Conservation (phyloP, 2,329 filamentous ascomycete genomes). For the Pseudopithomyces chartarum region DNA sequence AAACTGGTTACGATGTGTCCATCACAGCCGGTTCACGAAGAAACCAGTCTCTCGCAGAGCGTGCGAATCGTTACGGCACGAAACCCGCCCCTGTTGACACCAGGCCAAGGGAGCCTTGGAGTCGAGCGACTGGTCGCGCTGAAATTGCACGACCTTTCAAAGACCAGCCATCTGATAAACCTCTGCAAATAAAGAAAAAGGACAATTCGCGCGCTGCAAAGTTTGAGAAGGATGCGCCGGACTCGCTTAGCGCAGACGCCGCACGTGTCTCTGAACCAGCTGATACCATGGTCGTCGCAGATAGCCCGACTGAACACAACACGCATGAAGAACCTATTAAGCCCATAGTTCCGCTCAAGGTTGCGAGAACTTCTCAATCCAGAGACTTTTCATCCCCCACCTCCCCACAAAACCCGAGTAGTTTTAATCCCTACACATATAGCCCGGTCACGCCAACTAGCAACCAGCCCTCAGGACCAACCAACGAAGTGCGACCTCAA, state of each 20-base stretch:
- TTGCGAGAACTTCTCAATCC: constrained; percentile 43
- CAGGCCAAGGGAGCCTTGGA: constrained; percentile 62
- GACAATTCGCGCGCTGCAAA: constrained; percentile 24
- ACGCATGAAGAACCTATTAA: constrained; percentile 47
- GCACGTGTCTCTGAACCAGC: constrained; percentile 24
- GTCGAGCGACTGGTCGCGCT: constrained; percentile 72
- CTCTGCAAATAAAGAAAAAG: constrained; percentile 56
- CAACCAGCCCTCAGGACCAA: constrained; percentile 17
- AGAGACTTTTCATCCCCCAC: constrained; percentile 39
- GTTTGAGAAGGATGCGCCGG: constrained; percentile 24
- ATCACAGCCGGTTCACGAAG: constrained; percentile 30
- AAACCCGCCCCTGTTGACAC: constrained; percentile 50
- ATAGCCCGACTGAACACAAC: constrained; percentile 23
- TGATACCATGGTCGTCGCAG: constrained; percentile 40
- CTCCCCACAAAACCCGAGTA: constrained; percentile 27
- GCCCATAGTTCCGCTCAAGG: constrained; percentile 50
- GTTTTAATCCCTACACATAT: constrained; percentile 28
- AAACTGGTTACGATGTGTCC: constrained; percentile 43
- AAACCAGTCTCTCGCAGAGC: constrained; percentile 37
- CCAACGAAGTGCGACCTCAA: constrained; percentile 17
- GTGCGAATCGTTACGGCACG: constrained; percentile 29
- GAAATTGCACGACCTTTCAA: constrained; percentile 67
- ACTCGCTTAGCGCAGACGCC: constrained; percentile 30
- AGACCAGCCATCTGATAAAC: constrained; percentile 62
- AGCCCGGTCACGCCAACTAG: constrained; percentile 37